These are phyloP conservation scores for Calocybe indica DNA, from an alignment of 768 basidiomycete genomes.

Conservation along the genomic window DNA sequence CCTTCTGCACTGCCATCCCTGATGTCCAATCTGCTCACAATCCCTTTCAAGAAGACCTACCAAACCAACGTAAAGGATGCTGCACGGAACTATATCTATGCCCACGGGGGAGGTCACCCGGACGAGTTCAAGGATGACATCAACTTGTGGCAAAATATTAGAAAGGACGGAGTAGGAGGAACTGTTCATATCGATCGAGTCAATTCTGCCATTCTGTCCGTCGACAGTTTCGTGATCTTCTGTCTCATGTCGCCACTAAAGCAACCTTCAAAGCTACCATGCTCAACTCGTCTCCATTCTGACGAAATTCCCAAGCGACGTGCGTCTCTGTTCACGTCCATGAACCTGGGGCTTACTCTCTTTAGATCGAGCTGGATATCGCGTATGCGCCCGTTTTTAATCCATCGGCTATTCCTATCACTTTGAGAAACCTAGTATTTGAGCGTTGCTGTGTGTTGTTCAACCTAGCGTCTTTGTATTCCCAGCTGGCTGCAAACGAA, in stretches of 20 bases:
- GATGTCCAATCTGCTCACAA: slow-evolving; percentile 74
- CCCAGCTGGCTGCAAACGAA: slow-evolving; percentile 67
- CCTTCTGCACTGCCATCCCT: neutral
- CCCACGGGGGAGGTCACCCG: slow-evolving; percentile 69
- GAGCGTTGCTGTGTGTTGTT: slow-evolving; percentile 77
- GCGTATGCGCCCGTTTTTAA: slow-evolving; percentile 73
- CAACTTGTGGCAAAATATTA: slow-evolving; percentile 57
- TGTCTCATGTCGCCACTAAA: slow-evolving; percentile 4
- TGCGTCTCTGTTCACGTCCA: slow-evolving; percentile 18
- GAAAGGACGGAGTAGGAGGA: slow-evolving; percentile 48
- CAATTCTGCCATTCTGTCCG: slow-evolving; percentile 52
- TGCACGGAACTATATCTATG: slow-evolving; percentile 61
- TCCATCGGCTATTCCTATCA: slow-evolving; percentile 47
- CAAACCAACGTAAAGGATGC: slow-evolving; percentile 46
- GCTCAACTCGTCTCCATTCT: slow-evolving; percentile 82
- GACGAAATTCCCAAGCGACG: slow-evolving; percentile 82
- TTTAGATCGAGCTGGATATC: slow-evolving; percentile 64
- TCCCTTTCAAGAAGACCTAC: slow-evolving; percentile 73
- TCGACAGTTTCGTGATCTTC: slow-evolving; percentile 9
- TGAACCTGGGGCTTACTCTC: neutral
- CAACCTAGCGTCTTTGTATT: slow-evolving; percentile 85
- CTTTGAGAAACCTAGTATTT: slow-evolving; percentile 70
- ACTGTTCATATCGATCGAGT: slow-evolving; percentile 52
- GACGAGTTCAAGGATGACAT: slow-evolving; percentile 83
- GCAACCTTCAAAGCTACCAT: slow-evolving; percentile 61